Percentiles rank a stretch among this genome's conserved stretches.
These are phyloP conservation scores for Eimeria zaria DNA, from an alignment of 169 alveolate genomes.

Conservation along the genomic window DNA sequence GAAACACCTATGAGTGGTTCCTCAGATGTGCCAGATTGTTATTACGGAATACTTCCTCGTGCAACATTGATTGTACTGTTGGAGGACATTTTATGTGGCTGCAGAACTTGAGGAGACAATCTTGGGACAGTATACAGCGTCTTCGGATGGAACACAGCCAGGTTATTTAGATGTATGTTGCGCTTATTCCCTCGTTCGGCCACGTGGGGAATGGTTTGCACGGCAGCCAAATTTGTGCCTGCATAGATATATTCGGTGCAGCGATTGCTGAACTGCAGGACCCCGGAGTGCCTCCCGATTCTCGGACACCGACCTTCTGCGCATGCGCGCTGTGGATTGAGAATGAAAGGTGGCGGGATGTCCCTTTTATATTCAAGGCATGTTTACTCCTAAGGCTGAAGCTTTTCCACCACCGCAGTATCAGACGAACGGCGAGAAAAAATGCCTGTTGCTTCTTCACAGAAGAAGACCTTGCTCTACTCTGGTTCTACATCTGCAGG, in stretches of 20 bases:
- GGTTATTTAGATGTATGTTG: slow-evolving; percentile 81
- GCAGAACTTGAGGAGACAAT: slow-evolving; percentile 86
- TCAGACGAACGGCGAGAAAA: background rate
- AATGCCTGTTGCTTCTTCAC: background rate
- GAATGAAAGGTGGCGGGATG: slow-evolving; percentile 88
- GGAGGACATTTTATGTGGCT: too few species aligned
- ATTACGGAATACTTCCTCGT: background rate
- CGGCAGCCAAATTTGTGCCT: too few species aligned
- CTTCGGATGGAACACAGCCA: slow-evolving; percentile 81
- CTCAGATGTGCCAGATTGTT: background rate
- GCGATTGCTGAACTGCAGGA: slow-evolving; percentile 80
- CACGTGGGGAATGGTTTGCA: background rate
- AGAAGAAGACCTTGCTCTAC: background rate
- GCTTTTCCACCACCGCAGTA: background rate
- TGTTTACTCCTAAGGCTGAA: background rate
- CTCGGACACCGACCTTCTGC: slow-evolving; percentile 89
- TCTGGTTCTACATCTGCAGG: background rate
- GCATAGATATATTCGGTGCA: background rate
- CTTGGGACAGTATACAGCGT: slow-evolving; percentile 88
- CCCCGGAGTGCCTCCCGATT: slow-evolving; percentile 86
- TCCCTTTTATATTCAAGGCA: slow-evolving; percentile 88
- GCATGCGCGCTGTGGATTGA: slow-evolving; percentile 87
- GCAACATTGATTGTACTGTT: background rate
- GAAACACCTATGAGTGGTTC: background rate
- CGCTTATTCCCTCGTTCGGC: background rate